Evolutionary conservation across 2,329 filamentous ascomycete genomes (phyloP), one percentile per base, ranked within the genome.

Genomic region (Madurella fahalii): DNA sequence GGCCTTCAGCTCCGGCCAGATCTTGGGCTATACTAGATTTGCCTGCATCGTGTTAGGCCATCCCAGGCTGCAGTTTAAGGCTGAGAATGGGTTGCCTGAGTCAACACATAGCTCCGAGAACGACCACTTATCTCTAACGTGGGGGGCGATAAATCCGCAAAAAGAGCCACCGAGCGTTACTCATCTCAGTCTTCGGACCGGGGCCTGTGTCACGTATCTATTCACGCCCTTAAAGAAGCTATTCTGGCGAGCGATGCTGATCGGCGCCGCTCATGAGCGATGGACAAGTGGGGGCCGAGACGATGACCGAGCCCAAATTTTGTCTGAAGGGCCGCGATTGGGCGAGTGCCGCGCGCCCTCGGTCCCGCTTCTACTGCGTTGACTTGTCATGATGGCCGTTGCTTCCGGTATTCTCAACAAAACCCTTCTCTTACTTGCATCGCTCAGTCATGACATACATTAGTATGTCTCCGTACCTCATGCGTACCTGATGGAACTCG

Each of bases 211-310:
- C 34, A 37, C 34, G 13, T 37, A 11, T 37, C 34, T 37, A 37
- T 37, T 15, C 34, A 11, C 11, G 34, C 11, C 34, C 34, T 11
- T 15, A 15, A 15, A 12, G 34, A 37, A 37, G 34, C 13, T 11
- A 15, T 15, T 37, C 34, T 37, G 34, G 9, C 13, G 9, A 37
- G 9, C 34, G 34, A 37, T 15, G 11, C 34, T 11, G 13, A 11
- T 37, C 34, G 34, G 34, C 34, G 34, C 34, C 34, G 34, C 9
- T 37, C 34, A 37, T 9, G 9, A 37, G 25, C 37, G 20, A 16
- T 41, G 37, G 39, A 9, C 17, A 12, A 15, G 42, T 53, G 37
- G 50, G 50, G 44, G 50, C 50, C 44, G 31, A 37, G 17, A 37
- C 31, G 13, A 43, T 25, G 25, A 25, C 25, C 25, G 7, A 25